Evolutionary conservation across 306 rosid species (phyloP), one percentile per base, ranked within the genome.

Genomic region (Vicia sativa): DNA sequence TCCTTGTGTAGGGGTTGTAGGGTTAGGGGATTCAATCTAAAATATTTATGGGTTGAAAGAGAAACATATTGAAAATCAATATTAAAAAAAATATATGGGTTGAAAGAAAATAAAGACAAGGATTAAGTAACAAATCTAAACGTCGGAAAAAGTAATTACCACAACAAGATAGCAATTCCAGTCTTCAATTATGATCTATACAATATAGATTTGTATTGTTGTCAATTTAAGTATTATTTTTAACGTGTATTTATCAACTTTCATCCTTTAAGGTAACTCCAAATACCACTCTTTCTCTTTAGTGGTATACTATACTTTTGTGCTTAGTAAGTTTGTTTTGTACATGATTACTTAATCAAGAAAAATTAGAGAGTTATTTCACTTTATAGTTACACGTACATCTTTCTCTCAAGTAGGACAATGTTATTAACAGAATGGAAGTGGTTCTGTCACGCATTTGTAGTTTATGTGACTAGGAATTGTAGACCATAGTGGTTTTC

Each of bases 391-490:
- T 65, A 16, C 25, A 42, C 4, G 13, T 68, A 31, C 50, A 43
- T 39, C 60, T 19, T 34, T 41, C 16, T 62, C 45, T 41, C 65
- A 48, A 67, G 53, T 8, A 18, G 7, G 26, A 11, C 62, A 67
- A 66, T 46, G 35, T 58, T 53, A 35, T 60, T 19, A 35, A 38
- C 3, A 7, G 25, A 68, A 53, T 44, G 75, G 43, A 13, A 39
- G 60, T 68, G 7, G 43, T 53, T 68, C 35, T 52, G 28, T 69
- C 75, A 69, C 45, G 64, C 74, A 59, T 74, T 65, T 26, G 41
- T 65, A 31, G 61, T 67, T 74, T 58, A 37, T 2, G 11, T 48
- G 62, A 54, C 34, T 14, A 34, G 35, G 28, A 58, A 38, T 46
- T 67, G 19, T 67, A 12, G 38, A 67, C 10, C 6, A 38, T 35